These are phyloP conservation scores for Hypomyces perniciosus DNA, from an alignment of 2,329 filamentous ascomycete genomes.

Conservation along the genomic window DNA sequence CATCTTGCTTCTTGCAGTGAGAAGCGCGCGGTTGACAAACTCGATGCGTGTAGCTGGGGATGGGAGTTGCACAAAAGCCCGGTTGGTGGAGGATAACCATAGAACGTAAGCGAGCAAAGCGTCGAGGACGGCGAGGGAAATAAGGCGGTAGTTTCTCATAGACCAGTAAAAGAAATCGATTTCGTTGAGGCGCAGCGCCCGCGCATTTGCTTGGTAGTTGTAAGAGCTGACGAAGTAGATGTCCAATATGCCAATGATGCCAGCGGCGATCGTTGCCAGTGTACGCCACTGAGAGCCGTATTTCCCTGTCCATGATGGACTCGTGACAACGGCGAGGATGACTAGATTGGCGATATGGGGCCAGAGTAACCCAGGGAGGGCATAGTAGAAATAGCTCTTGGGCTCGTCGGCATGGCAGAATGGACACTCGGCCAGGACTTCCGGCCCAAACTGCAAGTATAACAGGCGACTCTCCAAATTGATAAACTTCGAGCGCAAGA, in stretches of 20 bases:
- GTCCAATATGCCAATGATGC: constrained; percentile 57
- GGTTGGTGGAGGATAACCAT: constrained; percentile 73
- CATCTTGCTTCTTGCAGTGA: constrained; percentile 58
- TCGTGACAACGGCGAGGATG: constrained; percentile 67
- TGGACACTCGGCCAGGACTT: constrained; percentile 65
- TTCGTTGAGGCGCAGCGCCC: constrained; percentile 55
- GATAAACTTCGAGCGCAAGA: constrained; percentile 62
- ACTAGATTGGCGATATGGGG: constrained; percentile 78
- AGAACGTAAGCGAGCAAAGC: constrained; percentile 56
- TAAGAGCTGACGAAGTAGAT: constrained; percentile 60
- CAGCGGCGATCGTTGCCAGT: constrained; percentile 58
- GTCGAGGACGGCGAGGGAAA: constrained; percentile 62
- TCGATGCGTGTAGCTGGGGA: constrained; percentile 62
- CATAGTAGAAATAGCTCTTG: constrained; percentile 71
- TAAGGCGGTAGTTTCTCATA: constrained; percentile 54
- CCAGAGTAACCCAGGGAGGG: constrained; percentile 63
- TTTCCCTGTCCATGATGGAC: constrained; percentile 55
- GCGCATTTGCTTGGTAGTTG: constrained; percentile 58
- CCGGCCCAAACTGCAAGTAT: constrained; percentile 78
- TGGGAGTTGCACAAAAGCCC: constrained; percentile 62
- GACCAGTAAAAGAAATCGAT: constrained; percentile 69
- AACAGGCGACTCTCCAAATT: constrained; percentile 67
- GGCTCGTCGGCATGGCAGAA: constrained; percentile 73
- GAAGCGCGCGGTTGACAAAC: constrained; percentile 48
- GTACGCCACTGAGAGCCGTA: constrained; percentile 64